A percentile compares a stretch with the other conserved stretches of the same genome.
Conservation (phyloP, 768 basidiomycete species). For the Phylloporus scabripes region DNA sequence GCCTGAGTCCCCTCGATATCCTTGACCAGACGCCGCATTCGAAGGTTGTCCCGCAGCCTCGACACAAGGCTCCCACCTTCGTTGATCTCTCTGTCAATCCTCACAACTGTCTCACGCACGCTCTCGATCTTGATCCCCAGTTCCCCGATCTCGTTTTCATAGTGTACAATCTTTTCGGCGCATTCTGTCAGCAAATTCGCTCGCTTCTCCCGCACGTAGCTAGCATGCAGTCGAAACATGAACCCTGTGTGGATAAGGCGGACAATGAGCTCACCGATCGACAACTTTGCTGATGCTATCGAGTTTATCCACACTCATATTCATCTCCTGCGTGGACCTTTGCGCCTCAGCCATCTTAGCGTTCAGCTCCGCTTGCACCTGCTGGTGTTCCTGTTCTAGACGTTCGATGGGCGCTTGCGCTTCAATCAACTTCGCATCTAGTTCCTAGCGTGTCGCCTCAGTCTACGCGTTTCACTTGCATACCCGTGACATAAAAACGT, state of each 20-base stretch:
- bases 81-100: conserved; percentile 73
- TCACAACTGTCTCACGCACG: conserved; percentile 41
- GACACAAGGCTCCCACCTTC: conserved; percentile 64
- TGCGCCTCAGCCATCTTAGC: conserved; percentile 49
- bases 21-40: conserved; percentile 60
- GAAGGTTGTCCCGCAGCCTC: conserved; percentile 78
- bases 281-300: conserved; percentile 54
- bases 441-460: conserved; percentile 39
- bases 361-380: conserved; percentile 45
- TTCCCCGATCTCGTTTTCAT: conserved; percentile 42
- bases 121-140: conserved; percentile 37
- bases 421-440: conserved; percentile 55
- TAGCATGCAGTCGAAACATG: conserved; percentile 25
- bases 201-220: conserved; percentile 70
- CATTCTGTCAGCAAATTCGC: conserved; percentile 56
- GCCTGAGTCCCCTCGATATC: conserved; percentile 63
- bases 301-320: conserved; percentile 57
- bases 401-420: conserved; percentile 60
- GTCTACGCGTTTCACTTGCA: not conserved
- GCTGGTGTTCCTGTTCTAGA: conserved; percentile 52
- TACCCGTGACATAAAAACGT: not conserved
- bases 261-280: conserved; percentile 46
- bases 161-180: conserved; percentile 45
- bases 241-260: not conserved
- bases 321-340: conserved; percentile 54